A percentile compares a stretch with the other conserved stretches of the same genome.
These are phyloP conservation scores for Aspergillus ochraceus DNA, from an alignment of 2,329 filamentous ascomycete genomes.

Conservation along the genomic window DNA sequence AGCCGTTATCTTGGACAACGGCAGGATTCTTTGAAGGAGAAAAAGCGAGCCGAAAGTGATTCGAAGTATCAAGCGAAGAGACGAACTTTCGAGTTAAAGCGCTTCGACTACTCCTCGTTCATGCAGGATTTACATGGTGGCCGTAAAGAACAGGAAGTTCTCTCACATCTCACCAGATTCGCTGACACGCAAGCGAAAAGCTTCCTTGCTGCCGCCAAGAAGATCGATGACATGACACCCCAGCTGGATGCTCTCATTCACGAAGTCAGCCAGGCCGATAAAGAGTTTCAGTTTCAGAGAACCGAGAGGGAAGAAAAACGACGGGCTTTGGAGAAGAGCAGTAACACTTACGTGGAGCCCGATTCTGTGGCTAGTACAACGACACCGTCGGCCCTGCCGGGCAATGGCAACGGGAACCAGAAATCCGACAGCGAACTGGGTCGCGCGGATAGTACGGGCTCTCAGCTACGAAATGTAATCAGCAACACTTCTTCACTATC, in stretches of 20 bases:
- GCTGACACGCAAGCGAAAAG: slow-evolving; percentile 84
- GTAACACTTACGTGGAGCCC: slow-evolving; percentile 69
- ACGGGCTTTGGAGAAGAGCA: slow-evolving; percentile 83
- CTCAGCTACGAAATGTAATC: slow-evolving; percentile 59
- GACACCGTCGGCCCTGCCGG: slow-evolving; percentile 33
- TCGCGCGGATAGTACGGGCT: slow-evolving; percentile 72
- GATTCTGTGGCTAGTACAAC: slow-evolving; percentile 55
- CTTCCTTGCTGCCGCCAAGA: slow-evolving; percentile 81
- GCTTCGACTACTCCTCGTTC: slow-evolving; percentile 98
- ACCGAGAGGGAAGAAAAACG: slow-evolving; percentile 96
- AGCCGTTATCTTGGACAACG: slow-evolving; percentile 94
- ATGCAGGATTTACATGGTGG: slow-evolving; percentile 99
- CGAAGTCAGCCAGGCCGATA: slow-evolving; percentile 91
- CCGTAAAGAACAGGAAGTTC: slow-evolving; percentile 95
- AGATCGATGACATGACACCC: slow-evolving; percentile 80
- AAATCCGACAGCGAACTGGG: slow-evolving; percentile 69
- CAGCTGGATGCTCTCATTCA: slow-evolving; percentile 84
- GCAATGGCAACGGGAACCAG: slow-evolving; percentile 50
- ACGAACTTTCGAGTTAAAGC: slow-evolving; percentile 91
- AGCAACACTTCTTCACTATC: slow-evolving; percentile 49
- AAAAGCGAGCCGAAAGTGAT: slow-evolving; percentile 93
- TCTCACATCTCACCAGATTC: slow-evolving; percentile 92
- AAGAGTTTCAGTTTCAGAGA: slow-evolving; percentile 92
- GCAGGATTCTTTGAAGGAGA: slow-evolving; percentile 93
- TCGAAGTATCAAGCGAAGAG: slow-evolving; percentile 94